phyloP scores from a whole-genome alignment of 2,329 filamentous ascomycete species.

The Trichoderma sp. region DNA sequence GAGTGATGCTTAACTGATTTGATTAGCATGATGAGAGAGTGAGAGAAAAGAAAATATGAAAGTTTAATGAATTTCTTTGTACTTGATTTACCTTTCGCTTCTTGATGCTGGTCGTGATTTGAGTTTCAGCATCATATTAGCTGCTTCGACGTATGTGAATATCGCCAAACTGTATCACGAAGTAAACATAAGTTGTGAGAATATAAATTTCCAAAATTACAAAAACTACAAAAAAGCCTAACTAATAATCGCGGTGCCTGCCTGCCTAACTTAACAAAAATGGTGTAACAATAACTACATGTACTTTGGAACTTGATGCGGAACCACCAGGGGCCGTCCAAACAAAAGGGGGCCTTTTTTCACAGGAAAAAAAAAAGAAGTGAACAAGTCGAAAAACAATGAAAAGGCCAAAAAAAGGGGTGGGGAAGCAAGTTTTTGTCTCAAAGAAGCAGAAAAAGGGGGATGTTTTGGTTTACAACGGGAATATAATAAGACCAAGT shows the following conservation, averaged over 20 bases:
- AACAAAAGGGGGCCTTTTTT: neutral
- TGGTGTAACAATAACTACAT: neutral
- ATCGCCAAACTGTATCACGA: neutral
- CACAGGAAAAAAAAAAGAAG: neutral
- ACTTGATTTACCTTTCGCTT: neutral
- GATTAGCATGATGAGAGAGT: neutral
- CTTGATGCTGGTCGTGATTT: neutral
- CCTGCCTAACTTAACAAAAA: neutral
- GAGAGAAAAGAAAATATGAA: neutral
- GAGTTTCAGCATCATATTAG: neutral
- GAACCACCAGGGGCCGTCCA: constrained; percentile 7
- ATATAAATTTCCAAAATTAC: neutral
- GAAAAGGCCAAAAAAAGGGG: neutral
- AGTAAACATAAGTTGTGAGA: neutral
- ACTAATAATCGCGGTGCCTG: neutral
- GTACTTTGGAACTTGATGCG: neutral
- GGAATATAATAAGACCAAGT: neutral
- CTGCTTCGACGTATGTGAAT: neutral
- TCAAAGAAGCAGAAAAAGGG: neutral
- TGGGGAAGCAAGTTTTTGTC: neutral
- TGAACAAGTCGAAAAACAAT: neutral
- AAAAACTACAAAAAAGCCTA: neutral
- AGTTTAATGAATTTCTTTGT: neutral
- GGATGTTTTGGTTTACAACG: neutral
- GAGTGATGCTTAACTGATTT: neutral